Evolutionary conservation across 129 eudicot species (phyloP), one percentile per base, ranked within the genome.

Genomic region (Pittosporum tobira): DNA sequence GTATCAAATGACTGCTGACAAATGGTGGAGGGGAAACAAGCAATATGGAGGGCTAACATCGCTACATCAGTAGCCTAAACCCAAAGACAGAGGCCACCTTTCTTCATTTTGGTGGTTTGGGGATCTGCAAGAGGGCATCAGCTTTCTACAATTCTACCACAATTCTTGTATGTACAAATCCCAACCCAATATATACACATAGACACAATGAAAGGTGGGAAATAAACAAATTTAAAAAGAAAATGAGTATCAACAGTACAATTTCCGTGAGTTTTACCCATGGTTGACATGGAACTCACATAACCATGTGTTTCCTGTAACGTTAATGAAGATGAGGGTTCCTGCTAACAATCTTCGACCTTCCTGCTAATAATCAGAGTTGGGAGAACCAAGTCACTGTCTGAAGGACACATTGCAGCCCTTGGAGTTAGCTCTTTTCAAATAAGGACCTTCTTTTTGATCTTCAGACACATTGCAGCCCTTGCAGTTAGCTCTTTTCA

Each of bases 351-450:
- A n/a, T n/a, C n/a, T n/a, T 24, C 44, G 14, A 47, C 62, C 20
- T 63, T 48, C 67, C 68, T 63, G 68, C 3, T 29, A 47, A 28
- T 14, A 1, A 20, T 47, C 51, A 18, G 23, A 62, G 23, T 16
- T 19, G 34, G 57, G 12, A 36, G 42, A 9, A 28, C 12, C 36
- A 21, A 6, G 28, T 66, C 48, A 66, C 46, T 66, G 66, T 59
- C 64, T 48, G 26, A 74, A 74, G 25, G 71, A 55, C 20, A 79
- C 85, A 42, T 75, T 79, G 65, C 14, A 58, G 46, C 85, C 85
- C 62, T 74, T 79, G 28, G 85, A 79, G 64, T 79, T 79, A 16
- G 81, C 75, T 20, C 81, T 37, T 61, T 47, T 74, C 46, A 79
- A 24, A 57, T 23, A 13, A 12, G 55, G 2, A 3, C 60, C 21